phyloP scores from a whole-genome alignment of 768 basidiomycete genomes.

The Pleurotus tuoliensis region DNA sequence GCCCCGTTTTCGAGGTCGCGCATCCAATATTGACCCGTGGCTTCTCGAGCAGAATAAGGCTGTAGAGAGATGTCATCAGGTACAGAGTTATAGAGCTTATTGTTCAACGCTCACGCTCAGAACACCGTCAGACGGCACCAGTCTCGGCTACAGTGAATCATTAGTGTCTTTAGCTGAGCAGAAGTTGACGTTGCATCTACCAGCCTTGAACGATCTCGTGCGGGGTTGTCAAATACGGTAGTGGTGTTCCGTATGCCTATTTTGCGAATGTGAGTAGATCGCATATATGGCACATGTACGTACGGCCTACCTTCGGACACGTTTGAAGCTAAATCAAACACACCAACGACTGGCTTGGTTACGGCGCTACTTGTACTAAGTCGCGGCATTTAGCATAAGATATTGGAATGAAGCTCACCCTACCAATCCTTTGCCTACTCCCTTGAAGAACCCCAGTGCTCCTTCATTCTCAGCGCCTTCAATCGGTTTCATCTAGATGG shows the following conservation, averaged over 20 bases:
- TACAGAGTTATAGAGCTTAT: too few relatives aligned
- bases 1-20: conserved; percentile 88
- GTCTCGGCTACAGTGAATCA: conserved; percentile 59
- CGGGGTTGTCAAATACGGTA: conserved; percentile 92
- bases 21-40: conserved; percentile 95
- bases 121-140: conserved; percentile 83
- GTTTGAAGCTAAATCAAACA: conserved; percentile 94
- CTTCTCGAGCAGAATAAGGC: conserved; percentile 89
- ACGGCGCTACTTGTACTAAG: conserved; percentile 55
- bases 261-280: too few relatives aligned
- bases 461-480: conserved; percentile 96
- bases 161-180: neutral
- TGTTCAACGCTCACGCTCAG: conserved; percentile 56
- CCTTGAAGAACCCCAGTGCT: conserved; percentile 96
- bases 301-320: conserved; percentile 72
- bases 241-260: conserved; percentile 96
- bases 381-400: too few relatives aligned
- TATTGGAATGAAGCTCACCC: conserved; percentile 53
- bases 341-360: conserved; percentile 95
- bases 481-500: conserved; percentile 83
- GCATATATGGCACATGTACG: neutral
- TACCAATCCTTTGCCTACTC: conserved; percentile 92
- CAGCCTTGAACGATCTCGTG: conserved; percentile 80
- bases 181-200: conserved; percentile 35
- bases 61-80: conserved; percentile 22